These are phyloP conservation scores for Fistulinella prunicolor DNA, from an alignment of 768 basidiomycete species.

Conservation along the genomic window DNA sequence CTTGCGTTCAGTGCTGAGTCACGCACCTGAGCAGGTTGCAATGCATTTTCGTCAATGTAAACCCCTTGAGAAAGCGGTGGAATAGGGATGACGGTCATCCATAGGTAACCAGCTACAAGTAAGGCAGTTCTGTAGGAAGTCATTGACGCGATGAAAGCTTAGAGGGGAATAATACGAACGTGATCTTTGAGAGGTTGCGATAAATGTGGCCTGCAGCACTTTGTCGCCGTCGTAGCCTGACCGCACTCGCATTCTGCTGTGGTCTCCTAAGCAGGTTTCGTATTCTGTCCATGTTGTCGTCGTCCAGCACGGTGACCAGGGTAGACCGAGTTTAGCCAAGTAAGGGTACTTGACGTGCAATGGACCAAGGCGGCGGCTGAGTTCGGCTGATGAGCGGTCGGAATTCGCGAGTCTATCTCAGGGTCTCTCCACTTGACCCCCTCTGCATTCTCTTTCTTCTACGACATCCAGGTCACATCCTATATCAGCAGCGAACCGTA, in stretches of 20 bases:
- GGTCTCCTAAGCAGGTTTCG: constrained; percentile 13
- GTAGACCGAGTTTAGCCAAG: too few species aligned
- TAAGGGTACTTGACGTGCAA: too few species aligned
- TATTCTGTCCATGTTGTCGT: constrained; percentile 31
- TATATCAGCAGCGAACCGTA: not conserved
- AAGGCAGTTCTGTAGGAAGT: constrained; percentile 48
- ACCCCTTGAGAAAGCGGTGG: constrained; percentile 60
- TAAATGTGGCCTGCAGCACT: constrained; percentile 35
- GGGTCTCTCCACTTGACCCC: constrained; percentile 14
- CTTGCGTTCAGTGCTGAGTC: not conserved
- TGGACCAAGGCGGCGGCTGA: too few species aligned
- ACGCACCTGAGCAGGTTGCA: constrained; percentile 85
- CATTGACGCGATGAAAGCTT: not conserved
- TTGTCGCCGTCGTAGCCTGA: constrained; percentile 47
- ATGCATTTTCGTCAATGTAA: constrained; percentile 94
- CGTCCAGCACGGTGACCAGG: too few species aligned
- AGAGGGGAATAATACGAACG: constrained; percentile 17
- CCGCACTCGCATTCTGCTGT: constrained; percentile 32
- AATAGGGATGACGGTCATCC: constrained; percentile 78
- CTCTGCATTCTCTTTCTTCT: constrained; percentile 11
- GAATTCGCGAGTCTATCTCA: constrained; percentile 22
- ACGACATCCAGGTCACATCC: constrained; percentile 4
- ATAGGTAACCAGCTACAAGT: constrained; percentile 67
- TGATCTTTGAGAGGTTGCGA: constrained; percentile 31
- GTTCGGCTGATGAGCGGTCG: constrained; percentile 17